Conservation (phyloP, 768 basidiomycete genomes). For the Phlebiopsis gigantea region DNA sequence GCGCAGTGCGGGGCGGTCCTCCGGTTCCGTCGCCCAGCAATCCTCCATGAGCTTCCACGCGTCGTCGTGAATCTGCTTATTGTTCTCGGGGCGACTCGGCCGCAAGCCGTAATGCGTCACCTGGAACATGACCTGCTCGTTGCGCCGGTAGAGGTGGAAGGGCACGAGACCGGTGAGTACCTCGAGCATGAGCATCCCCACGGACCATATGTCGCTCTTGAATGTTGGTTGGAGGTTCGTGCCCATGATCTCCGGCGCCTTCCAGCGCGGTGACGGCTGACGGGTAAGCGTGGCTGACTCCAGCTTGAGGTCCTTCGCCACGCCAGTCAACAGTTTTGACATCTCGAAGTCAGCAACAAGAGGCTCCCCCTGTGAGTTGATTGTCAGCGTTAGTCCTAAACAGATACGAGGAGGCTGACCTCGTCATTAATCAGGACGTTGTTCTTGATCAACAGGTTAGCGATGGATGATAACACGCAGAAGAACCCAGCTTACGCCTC, state of each 20-base stretch:
- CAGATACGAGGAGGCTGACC: background rate
- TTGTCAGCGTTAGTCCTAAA: background rate
- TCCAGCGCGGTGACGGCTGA: constrained; percentile 49
- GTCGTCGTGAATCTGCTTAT: constrained; percentile 38
- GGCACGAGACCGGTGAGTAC: constrained; percentile 39
- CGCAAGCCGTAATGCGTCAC: constrained; percentile 32
- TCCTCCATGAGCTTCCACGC: constrained; percentile 41
- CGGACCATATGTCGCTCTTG: constrained; percentile 3
- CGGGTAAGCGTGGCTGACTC: constrained; percentile 41
- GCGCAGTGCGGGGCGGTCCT: constrained; percentile 36
- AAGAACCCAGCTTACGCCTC: background rate
- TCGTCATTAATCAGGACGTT: background rate
- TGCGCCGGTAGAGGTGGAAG: constrained; percentile 43
- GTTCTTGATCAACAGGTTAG: background rate
- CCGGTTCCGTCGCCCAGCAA: constrained; percentile 41
- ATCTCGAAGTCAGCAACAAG: constrained; percentile 62
- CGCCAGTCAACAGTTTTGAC: constrained; percentile 54
- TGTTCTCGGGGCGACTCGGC: constrained; percentile 38
- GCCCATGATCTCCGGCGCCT: constrained; percentile 36
- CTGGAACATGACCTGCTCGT: constrained; percentile 45
- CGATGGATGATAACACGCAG: no score
- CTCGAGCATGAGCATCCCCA: constrained; percentile 2
- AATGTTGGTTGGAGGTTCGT: background rate
- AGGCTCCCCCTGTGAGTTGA: constrained; percentile 38
- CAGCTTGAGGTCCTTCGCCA: constrained; percentile 37